Evolutionary conservation across 257 asterid genomes (phyloP).

Genomic region (Nicotiana paniculata): DNA sequence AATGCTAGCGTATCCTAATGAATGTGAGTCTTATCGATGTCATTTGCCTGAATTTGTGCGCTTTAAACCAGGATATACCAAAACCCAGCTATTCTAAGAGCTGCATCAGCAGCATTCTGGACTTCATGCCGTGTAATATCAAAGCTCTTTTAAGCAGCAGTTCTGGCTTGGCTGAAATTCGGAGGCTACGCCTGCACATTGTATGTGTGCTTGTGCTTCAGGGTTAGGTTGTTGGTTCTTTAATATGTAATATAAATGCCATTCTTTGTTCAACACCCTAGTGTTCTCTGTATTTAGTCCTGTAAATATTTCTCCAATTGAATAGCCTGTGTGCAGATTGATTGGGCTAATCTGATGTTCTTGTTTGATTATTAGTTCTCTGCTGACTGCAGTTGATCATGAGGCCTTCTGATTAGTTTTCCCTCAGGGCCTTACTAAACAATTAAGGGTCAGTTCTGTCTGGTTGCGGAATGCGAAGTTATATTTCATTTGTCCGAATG

Average conservation of each 20-base stretch:
- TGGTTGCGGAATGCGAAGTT: neutral
- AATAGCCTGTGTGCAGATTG: neutral
- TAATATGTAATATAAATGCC: conserved; percentile 22
- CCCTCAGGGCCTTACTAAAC: neutral
- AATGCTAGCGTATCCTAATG: neutral
- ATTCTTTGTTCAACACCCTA: neutral
- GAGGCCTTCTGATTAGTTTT: neutral
- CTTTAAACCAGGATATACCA: conserved; percentile 66
- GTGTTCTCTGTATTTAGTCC: neutral
- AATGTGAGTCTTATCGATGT: neutral
- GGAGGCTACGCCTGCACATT: neutral
- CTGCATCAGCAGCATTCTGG: conserved; percentile 92
- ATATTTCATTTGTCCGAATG: neutral
- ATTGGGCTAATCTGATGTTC: neutral
- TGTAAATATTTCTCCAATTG: conserved; percentile 25
- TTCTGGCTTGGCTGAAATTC: neutral
- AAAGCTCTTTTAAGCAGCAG: conserved; percentile 60
- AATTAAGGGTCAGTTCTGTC: neutral
- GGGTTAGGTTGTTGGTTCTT: conserved; percentile 4
- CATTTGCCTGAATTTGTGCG: neutral
- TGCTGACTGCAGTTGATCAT: neutral
- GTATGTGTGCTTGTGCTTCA: conserved; percentile 2
- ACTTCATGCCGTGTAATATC: conserved; percentile 82
- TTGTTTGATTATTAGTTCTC: neutral
- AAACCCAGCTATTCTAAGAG: conserved; percentile 78